Conservation (phyloP, 257 asterid species). For the Solanum virginianum region DNA sequence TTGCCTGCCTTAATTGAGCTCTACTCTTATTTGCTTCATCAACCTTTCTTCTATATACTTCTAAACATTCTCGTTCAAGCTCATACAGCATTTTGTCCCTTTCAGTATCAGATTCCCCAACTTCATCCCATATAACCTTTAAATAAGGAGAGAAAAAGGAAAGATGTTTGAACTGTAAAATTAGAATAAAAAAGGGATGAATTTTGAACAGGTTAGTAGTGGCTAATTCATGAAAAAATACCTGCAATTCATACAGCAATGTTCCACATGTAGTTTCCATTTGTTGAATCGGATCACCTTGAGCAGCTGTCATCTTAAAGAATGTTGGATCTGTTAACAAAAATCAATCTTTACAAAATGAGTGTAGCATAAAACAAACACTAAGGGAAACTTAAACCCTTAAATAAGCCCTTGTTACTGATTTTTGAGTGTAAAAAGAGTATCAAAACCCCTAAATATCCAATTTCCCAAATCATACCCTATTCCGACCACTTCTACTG, state of each 20-base stretch:
- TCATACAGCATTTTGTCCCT: conserved; percentile 77
- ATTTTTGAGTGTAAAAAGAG: too few relatives aligned
- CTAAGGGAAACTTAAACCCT: neutral
- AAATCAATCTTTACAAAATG: neutral
- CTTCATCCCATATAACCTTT: conserved; percentile 98
- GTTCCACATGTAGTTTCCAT: conserved; percentile 82
- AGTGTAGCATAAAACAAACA: neutral
- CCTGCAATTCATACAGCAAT: conserved; percentile 82
- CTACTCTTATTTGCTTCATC: conserved; percentile 87
- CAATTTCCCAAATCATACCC: too few relatives aligned
- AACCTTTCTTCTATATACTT: conserved; percentile 88
- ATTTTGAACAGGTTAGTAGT: neutral
- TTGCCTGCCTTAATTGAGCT: conserved; percentile 89
- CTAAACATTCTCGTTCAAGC: conserved; percentile 83
- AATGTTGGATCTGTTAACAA: conserved; percentile 19
- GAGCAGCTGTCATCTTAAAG: conserved; percentile 24
- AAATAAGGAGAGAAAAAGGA: neutral
- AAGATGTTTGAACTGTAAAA: neutral
- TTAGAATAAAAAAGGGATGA: neutral
- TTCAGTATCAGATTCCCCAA: conserved; percentile 81
- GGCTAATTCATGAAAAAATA: conserved; percentile 2
- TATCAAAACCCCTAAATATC: too few relatives aligned
- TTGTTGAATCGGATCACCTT: conserved; percentile 28
- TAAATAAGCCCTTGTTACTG: too few relatives aligned
- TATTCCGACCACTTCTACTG: neutral